A percentile compares a stretch with the other conserved stretches of the same genome.
Conservation (phyloP, 225 moss, liverwort and hornwort genomes). For the Thuidium tamariscinum region DNA sequence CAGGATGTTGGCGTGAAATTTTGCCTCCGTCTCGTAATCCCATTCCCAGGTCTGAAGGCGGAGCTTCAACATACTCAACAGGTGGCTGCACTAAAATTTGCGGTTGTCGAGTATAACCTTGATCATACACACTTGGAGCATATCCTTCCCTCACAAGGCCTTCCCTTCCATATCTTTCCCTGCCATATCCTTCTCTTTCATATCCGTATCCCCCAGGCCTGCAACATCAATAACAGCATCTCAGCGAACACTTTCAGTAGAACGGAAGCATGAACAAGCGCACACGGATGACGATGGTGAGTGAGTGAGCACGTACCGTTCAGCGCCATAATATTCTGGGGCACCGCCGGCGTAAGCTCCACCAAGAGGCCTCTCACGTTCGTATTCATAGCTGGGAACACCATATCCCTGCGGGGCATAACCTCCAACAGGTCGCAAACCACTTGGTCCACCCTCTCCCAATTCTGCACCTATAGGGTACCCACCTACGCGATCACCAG, state of each 20-base stretch:
- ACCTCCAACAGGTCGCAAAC: neutral
- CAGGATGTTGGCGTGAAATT: neutral
- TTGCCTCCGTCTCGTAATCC: constrained; percentile 7
- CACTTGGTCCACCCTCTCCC: neutral
- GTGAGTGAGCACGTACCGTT: neutral
- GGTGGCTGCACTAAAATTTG: neutral
- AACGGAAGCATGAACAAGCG: neutral
- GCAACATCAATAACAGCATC: neutral
- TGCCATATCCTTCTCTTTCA: neutral
- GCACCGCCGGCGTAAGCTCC: neutral
- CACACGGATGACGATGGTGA: neutral
- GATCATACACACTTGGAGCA: neutral
- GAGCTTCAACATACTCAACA: neutral
- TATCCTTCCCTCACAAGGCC: neutral
- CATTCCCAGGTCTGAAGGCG: constrained; percentile 25
- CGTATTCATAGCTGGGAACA: constrained; percentile 2
- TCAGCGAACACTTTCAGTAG: neutral
- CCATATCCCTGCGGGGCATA: neutral
- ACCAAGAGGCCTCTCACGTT: neutral
- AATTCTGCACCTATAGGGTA: neutral
- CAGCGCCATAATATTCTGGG: neutral
- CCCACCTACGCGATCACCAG: neutral
- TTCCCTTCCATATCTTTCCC: neutral
- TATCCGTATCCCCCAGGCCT: neutral
- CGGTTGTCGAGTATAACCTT: neutral